Evolutionary conservation across 208 protist species (phyloP).

Genomic region (Trypanosoma theileri): DNA sequence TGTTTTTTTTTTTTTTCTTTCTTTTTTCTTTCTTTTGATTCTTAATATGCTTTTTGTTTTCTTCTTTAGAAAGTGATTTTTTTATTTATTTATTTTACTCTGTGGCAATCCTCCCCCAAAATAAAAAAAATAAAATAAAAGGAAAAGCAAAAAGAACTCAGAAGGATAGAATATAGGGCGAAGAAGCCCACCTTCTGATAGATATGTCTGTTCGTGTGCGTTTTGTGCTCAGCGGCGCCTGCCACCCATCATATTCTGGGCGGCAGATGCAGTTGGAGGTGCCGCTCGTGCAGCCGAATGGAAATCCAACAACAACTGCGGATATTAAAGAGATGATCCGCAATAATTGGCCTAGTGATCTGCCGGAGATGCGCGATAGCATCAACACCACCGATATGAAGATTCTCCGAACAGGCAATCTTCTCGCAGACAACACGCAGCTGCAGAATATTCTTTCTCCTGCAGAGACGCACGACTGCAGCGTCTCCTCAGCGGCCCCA

Average conservation of each 20-base stretch:
- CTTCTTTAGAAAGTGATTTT: neutral
- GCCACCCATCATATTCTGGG: conserved; percentile 56
- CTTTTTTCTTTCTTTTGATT: too few species aligned
- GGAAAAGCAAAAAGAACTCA: neutral
- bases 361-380: conserved; percentile 49
- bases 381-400: conserved; percentile 43
- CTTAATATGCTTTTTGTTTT: conserved; percentile 7
- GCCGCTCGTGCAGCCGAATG: conserved; percentile 42
- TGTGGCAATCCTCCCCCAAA: too few species aligned
- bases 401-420: conserved; percentile 61
- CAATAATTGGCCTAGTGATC: conserved; percentile 53
- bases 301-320: conserved; percentile 41
- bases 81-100: neutral
- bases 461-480: conserved; percentile 37
- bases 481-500: conserved; percentile 14
- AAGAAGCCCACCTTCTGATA: neutral
- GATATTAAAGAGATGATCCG: conserved; percentile 53
- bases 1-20: too few species aligned
- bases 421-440: conserved; percentile 44
- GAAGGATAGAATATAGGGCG: neutral
- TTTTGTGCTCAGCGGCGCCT: conserved; percentile 76
- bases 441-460: conserved; percentile 40
- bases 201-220: conserved; percentile 42
- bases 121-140: neutral
- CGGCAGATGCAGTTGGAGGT: conserved; percentile 56